Conservation (phyloP, 306 rosid genomes). For the Inga laurina region DNA sequence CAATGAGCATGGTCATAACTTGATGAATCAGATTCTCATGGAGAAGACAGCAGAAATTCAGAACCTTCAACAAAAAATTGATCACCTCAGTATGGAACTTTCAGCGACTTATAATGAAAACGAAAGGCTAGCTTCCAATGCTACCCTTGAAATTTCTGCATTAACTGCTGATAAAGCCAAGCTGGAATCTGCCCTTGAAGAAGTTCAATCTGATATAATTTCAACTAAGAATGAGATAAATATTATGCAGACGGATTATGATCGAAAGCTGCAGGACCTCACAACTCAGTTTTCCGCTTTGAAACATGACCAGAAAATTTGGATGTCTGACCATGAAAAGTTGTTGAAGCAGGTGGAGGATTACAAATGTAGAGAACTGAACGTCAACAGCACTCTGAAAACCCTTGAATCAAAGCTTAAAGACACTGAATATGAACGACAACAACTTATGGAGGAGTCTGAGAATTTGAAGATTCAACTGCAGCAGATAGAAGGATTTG, state of each 20-base stretch:
- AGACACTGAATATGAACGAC: constrained; percentile 45
- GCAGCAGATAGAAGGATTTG: constrained; percentile 41
- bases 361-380: constrained; percentile 46
- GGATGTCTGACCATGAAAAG: constrained; percentile 46
- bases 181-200: constrained; percentile 53
- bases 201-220: constrained; percentile 49
- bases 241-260: constrained; percentile 41
- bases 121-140: constrained; percentile 48
- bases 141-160: constrained; percentile 44
- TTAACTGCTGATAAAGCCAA: constrained; percentile 44
- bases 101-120: constrained; percentile 48
- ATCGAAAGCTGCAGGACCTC: constrained; percentile 45
- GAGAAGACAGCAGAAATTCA: constrained; percentile 55
- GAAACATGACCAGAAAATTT: constrained; percentile 41
- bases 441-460: constrained; percentile 48
- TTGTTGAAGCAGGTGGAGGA: constrained; percentile 50
- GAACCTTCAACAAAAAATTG: constrained; percentile 49
- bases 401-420: constrained; percentile 53
- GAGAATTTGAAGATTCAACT: constrained; percentile 42
- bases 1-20: constrained; percentile 45
- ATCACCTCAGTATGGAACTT: constrained; percentile 48
- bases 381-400: constrained; percentile 34
- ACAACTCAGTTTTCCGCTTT: constrained; percentile 43
- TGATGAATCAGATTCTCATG: constrained; percentile 45
- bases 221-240: constrained; percentile 41